Evolutionary conservation across 768 basidiomycete species (phyloP).

Genomic region (Termitomyces sp.): DNA sequence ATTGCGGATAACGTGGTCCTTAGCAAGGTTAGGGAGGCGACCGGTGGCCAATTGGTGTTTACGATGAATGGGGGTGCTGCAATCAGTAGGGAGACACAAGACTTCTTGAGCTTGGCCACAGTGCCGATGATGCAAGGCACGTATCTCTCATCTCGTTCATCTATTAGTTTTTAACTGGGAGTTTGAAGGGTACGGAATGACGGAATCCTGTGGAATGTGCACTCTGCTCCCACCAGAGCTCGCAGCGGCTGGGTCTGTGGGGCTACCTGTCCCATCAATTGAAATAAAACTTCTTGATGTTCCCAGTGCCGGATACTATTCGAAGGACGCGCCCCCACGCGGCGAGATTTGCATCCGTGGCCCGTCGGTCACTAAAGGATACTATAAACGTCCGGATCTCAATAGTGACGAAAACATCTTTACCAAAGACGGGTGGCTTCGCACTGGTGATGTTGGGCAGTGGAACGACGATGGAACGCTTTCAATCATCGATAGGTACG

Average conservation of each 20-base stretch:
- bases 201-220: conserved; percentile 91
- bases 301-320: conserved; percentile 77
- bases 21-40: conserved; percentile 70
- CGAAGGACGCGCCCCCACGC: conserved; percentile 65
- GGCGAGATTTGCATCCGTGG: conserved; percentile 91
- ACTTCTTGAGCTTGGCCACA: conserved; percentile 78
- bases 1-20: conserved; percentile 76
- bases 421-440: conserved; percentile 87
- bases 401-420: conserved; percentile 81
- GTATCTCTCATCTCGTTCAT: conserved; percentile 6
- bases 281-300: conserved; percentile 88
- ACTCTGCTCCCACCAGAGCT: conserved; percentile 80
- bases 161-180: background rate
- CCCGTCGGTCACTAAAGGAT: conserved; percentile 78
- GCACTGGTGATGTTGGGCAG: conserved; percentile 92
- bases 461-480: conserved; percentile 94
- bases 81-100: conserved; percentile 81
- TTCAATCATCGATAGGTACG: conserved; percentile 80
- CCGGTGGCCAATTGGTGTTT: conserved; percentile 81
- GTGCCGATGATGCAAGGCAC: conserved; percentile 84
- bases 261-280: conserved; percentile 78
- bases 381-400: conserved; percentile 89
- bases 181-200: conserved; percentile 85
- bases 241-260: conserved; percentile 69
- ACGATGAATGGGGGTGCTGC: conserved; percentile 85